Base-by-base conservation (phyloP, 176 grass and related monocot species). In the Oryza officinalis region DNA sequence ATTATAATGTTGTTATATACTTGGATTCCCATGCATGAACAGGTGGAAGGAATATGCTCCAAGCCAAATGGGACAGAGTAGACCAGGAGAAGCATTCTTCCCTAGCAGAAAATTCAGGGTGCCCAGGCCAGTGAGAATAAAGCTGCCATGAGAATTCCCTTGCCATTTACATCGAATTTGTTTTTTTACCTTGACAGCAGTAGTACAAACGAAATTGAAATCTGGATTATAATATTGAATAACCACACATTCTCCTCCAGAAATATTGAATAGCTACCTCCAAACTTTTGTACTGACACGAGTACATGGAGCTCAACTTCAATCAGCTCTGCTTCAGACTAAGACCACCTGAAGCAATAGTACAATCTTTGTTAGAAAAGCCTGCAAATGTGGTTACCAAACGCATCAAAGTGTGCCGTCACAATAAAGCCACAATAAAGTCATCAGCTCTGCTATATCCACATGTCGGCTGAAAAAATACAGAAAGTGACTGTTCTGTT, bases 381-480 rank as follows among this genome's bases (percentile, higher is more conserved):
- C 66, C 72, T 82, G 88, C 37, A 13, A 82, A 82, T 81, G 65
- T 20, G 23, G 78, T 65, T 86, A 82, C 78, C 78, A 81, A 74
- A 86, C 72, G 27, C 65, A 89, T 65, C 69, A 82, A 76, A 65
- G 68, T 77, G 73, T 71, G 65, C 41, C 66, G 7, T 63, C 50
- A 44, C 75, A 81, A 76, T 65, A 71, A 65, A 81, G 71, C 63
- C 73, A 68, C 80, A 64, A 63, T 54, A 52, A 84, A 80, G 72
- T 65, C 30, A 85, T 70, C 82, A 65, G 40, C 25, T 31, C 54
- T 57, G 72, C 25, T 85, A 75, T 61, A 69, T 71, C 65, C 41
- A 77, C 77, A 86, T 76, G 65, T 77, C 30, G 13, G 27, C 66
- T 78, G 57, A 66, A 82, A 66, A 82, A 33, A 86, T 67, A 38